phyloP scores from a whole-genome alignment of 2,329 filamentous ascomycete genomes.

The Phaeosphaeria sp. region DNA sequence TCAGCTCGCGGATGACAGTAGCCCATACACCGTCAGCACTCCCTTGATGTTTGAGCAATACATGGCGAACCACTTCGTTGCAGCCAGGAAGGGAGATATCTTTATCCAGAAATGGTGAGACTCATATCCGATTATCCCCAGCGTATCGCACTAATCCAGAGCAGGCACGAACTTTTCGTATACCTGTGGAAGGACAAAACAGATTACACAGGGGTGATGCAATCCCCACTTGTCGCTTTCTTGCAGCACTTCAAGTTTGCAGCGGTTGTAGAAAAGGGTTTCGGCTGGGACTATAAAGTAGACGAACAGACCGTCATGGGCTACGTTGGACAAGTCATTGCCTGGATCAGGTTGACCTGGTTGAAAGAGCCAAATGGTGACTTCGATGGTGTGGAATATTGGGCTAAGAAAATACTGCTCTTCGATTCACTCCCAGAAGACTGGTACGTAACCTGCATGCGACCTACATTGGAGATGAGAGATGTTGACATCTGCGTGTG shows the following conservation, averaged over 20 bases:
- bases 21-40: constrained; percentile 39
- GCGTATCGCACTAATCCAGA: background rate
- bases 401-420: constrained; percentile 32
- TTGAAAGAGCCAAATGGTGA: constrained; percentile 40
- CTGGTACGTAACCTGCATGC: constrained; percentile 6
- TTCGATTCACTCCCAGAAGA: constrained; percentile 34
- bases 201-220: constrained; percentile 23
- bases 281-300: constrained; percentile 44
- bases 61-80: constrained; percentile 54
- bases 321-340: constrained; percentile 51
- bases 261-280: constrained; percentile 26
- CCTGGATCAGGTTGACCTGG: constrained; percentile 45
- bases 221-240: constrained; percentile 33
- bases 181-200: constrained; percentile 30
- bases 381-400: constrained; percentile 42
- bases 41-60: constrained; percentile 34
- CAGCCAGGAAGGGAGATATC: constrained; percentile 50
- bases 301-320: constrained; percentile 42
- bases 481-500: background rate
- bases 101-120: constrained; percentile 55
- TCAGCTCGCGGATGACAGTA: constrained; percentile 47
- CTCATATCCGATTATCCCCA: too few relatives aligned
- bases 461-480: background rate
- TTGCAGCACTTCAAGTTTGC: constrained; percentile 31
- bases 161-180: constrained; percentile 35